Conservation (phyloP, 441 rosid species). For the Macaranga tanarius region DNA sequence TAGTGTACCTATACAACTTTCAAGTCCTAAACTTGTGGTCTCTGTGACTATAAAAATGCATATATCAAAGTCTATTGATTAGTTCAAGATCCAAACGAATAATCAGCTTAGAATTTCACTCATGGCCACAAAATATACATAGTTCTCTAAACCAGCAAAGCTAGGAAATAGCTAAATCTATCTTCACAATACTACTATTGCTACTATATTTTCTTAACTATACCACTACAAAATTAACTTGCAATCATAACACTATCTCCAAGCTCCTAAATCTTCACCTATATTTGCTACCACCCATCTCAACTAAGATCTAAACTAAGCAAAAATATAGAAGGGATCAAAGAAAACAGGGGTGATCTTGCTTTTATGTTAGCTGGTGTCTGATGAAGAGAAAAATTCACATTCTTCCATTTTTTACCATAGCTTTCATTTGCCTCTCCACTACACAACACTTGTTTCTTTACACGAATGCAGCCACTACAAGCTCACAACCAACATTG, state of each 20-base stretch:
- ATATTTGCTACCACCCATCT: background rate
- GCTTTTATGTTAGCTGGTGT: constrained; percentile 13
- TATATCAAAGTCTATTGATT: too few relatives aligned
- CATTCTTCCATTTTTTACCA: constrained; percentile 14
- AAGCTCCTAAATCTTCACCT: background rate
- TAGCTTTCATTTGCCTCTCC: constrained; percentile 21
- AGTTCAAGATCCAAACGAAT: too few relatives aligned
- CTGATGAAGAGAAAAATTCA: constrained; percentile 31
- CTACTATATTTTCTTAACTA: background rate
- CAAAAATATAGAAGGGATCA: background rate
- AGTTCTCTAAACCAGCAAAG: background rate
- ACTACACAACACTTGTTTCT: constrained; percentile 20
- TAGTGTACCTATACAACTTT: too few relatives aligned
- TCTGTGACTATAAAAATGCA: too few relatives aligned
- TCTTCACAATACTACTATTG: background rate
- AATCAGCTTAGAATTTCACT: constrained; percentile 2
- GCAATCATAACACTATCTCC: background rate
- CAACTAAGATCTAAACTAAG: background rate
- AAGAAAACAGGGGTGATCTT: background rate
- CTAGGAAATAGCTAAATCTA: too few relatives aligned
- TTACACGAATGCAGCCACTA: constrained; percentile 25
- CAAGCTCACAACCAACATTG: constrained; percentile 1
- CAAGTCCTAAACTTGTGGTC: too few relatives aligned
- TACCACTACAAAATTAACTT: background rate
- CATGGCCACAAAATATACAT: constrained; percentile 7